Evolutionary conservation across 1,139 yeast genomes (phyloP).

Genomic region (Yarrowia galli): DNA sequence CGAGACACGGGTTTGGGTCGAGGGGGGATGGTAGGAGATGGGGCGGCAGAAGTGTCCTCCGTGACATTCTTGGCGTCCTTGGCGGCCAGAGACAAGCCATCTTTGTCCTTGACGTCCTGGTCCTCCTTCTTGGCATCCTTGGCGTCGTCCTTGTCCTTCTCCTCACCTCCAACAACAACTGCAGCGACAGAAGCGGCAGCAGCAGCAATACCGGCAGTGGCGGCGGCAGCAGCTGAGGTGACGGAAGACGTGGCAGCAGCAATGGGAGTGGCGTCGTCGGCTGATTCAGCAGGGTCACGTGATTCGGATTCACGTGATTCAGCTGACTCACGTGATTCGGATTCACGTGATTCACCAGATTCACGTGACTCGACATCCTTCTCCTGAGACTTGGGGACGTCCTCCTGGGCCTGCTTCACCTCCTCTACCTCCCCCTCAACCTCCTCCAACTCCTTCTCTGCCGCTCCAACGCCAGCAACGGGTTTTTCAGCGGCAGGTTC

Average conservation of each 20-base stretch:
- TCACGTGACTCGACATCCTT: too few species aligned
- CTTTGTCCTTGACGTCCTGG: too few species aligned
- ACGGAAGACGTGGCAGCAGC: neutral
- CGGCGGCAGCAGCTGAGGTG: conserved; percentile 9
- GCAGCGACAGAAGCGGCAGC: conserved; percentile 9
- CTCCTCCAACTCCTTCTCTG: conserved; percentile 13
- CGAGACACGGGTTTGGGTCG: conserved; percentile 24
- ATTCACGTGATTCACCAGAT: too few species aligned
- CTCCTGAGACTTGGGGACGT: too few species aligned
- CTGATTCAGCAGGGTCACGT: too few species aligned
- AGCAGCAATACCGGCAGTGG: conserved; percentile 21
- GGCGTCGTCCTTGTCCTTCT: neutral
- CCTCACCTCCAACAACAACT: neutral
- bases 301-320: neutral
- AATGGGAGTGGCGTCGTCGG: neutral
- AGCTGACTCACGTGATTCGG: too few species aligned
- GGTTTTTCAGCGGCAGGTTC: conserved; percentile 4
- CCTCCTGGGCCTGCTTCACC: too few species aligned
- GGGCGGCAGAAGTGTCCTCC: too few species aligned
- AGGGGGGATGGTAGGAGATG: neutral
- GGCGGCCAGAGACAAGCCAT: too few species aligned
- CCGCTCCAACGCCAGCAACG: neutral
- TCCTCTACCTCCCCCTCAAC: neutral
- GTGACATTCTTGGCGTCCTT: too few species aligned
- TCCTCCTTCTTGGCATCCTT: too few species aligned